Evolutionary conservation across 192 early-diverging fungal species (phyloP), one percentile per base, ranked within the genome.

Genomic region (Coemansia sp.): DNA sequence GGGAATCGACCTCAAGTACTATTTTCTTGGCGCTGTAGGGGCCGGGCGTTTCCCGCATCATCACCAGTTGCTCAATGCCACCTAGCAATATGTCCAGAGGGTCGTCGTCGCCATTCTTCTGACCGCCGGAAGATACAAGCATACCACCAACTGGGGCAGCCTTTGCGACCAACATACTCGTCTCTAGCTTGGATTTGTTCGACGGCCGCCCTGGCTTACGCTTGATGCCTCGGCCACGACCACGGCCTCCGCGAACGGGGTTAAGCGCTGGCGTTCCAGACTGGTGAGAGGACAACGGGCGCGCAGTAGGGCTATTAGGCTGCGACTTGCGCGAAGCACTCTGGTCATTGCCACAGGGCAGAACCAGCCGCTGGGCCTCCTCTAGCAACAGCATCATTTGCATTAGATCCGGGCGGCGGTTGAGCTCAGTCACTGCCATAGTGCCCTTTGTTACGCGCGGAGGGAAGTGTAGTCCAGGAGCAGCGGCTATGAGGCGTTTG

Each of bases 321-420:
- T 33, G 29, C 4, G 31, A 15, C 13, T 31, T 31, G 27, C 55
- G 3, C 31, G 57, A 63, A 5, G 38, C 41, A 20, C 62, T 15
- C 18, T 22, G 62, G 18, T 20, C 38, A 6, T 22, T 13, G 29
- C 57, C 57, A 8, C 31, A 15, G 16, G 57, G 65, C 51, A 83
- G 60, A 22, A 83, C 81, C 22, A 78, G 67, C 15, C 81, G 70
- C 47, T 83, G 81, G 34, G 81, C 76, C 65, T 78, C 76, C 52
- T 83, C 76, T 20, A 83, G 81, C 70, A 83, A 47, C 66, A 83
- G 43, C 5, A 83, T 69, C 76, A 83, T 75, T 34, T 75, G 81
- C n/a, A 77, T 70, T 57, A 83, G 72, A 12, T 83, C 76, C 0
- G 76, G 81, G 43, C 81, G 76, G 5, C 47, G 68, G 61, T 71